These are phyloP conservation scores for Lachnellula arida DNA, from an alignment of 2,329 filamentous ascomycete species.

Conservation along the genomic window DNA sequence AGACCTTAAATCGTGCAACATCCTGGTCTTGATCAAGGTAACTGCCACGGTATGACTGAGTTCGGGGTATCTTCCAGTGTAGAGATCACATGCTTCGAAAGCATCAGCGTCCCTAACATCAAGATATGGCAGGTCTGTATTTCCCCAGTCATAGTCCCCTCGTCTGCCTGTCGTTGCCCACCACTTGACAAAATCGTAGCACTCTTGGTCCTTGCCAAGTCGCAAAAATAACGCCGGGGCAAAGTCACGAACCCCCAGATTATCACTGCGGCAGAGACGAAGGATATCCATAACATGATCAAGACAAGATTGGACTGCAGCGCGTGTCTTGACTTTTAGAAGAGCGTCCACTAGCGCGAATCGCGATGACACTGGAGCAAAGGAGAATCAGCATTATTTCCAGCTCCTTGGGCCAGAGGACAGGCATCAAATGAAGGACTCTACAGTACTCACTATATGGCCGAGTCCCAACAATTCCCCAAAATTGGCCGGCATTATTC, in stretches of 20 bases:
- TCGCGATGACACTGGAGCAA: constrained; percentile 31
- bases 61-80: constrained; percentile 8
- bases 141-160: constrained; percentile 34
- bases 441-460: constrained; percentile 33
- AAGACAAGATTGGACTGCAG: constrained; percentile 36
- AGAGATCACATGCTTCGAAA: constrained; percentile 34
- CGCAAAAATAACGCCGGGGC: constrained; percentile 42
- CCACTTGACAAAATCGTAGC: constrained; percentile 47
- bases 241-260: constrained; percentile 39
- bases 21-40: constrained; percentile 35
- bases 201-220: constrained; percentile 44
- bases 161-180: constrained; percentile 31
- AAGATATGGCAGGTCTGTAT: constrained; percentile 33
- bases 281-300: constrained; percentile 42
- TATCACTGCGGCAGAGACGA: constrained; percentile 40
- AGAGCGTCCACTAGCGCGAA: constrained; percentile 33
- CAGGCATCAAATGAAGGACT: background rate
- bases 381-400: background rate
- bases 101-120: constrained; percentile 37
- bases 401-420: background rate
- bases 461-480: constrained; percentile 37
- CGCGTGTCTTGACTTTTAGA: constrained; percentile 29
- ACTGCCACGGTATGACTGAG: constrained; percentile 24
- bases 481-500: constrained; percentile 39
- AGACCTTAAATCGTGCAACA: constrained; percentile 32